Base-by-base conservation (phyloP, 352 stramenopile species). In the Globisporangium rhizosaccharum region DNA sequence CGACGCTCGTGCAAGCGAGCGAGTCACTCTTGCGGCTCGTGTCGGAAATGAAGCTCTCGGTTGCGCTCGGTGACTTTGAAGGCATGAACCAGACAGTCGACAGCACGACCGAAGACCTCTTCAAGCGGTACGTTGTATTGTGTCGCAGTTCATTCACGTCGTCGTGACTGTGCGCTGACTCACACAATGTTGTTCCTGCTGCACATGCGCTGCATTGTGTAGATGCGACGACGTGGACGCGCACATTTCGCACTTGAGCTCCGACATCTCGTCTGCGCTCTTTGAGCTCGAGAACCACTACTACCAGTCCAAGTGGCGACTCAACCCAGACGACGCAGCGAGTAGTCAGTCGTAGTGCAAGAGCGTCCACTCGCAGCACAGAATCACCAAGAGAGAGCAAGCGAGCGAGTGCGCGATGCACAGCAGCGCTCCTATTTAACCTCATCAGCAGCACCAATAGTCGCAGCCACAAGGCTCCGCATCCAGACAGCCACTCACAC, bases 81-180 rank as follows among this genome's bases (percentile, higher is more conserved):
- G 82, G 81, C 59, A 93, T 91, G 80, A 93, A 86, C 59, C 82
- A 91, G 66, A 88, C 79, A n/a, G 75, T 91, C 3, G 83, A 93
- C 62, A 64, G 75, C 44, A 89, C 76, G 10, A 73, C 73, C 51
- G 80, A 90, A 37, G 80, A 88, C 36, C 74, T 89, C 20, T 71
- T 76, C 44, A 88, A 89, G 63, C 71, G 79, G 79, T 88, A 25
- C 64, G 61, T 18, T 17, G 14, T 10, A 42, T 11, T 39, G 11
- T 28, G 3, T 49, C 11, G 1, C 20, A n/a, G 39, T n/a, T 20
- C 41, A 18, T 47, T 47, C 41, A 4, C 14, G 41, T 47, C 14
- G 15, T 23, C 9, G 9, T 18, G 41, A 47, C 14, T 6, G 10
- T 46, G 12, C n/a, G 11, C 6, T 5, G 30, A 41, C 53, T 15